Base-by-base conservation (phyloP, 2,329 filamentous ascomycete genomes). In the Penicillium crustosum region DNA sequence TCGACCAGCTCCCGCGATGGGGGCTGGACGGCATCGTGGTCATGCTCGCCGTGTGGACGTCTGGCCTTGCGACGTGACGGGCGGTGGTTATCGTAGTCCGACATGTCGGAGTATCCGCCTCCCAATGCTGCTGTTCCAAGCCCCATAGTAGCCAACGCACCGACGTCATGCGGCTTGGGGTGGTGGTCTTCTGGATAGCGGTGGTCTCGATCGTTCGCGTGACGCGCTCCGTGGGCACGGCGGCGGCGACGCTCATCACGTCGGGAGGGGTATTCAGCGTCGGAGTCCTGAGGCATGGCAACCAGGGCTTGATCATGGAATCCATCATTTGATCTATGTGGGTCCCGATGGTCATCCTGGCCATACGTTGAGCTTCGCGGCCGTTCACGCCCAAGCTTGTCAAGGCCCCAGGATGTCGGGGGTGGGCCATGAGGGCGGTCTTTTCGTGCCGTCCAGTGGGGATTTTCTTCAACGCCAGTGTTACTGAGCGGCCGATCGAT, bases 231-330 rank as follows among this genome's bases (percentile, higher is more conserved):
- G 33, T 61, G 64, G 25, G 66, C 68, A 49, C 75, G 74, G 64
- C 73, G 73, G 51, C 78, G 75, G 54, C 73, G 73, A 36, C 73
- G 74, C 49, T 77, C 77, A 10, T 79, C 76, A 41, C 81, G 76
- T 19, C 72, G 73, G 59, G 78, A 73, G 6, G 72, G 70, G 63
- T 73, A 78, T 41, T 66, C 78, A 53, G 76, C 73, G 44, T 81
- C 79, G 12, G 72, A 70, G 19, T 78, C 77, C 59, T 82, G 82
- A 61, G 82, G 80, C 6, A 82, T 63, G 17, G 78, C 70, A 3
- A 79, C 73, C 13, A 78, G 72, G 35, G 76, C 73, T 57, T 76
- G 76, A 44, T 78, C 78, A 31, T 75, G 76, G 12, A 78, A 69
- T 41, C 58, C 70, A 58, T 61, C 75, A 49, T 60, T 73, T 42